Evolutionary conservation across 805 yeast species (phyloP).

Genomic region (Barnettozyma populi): DNA sequence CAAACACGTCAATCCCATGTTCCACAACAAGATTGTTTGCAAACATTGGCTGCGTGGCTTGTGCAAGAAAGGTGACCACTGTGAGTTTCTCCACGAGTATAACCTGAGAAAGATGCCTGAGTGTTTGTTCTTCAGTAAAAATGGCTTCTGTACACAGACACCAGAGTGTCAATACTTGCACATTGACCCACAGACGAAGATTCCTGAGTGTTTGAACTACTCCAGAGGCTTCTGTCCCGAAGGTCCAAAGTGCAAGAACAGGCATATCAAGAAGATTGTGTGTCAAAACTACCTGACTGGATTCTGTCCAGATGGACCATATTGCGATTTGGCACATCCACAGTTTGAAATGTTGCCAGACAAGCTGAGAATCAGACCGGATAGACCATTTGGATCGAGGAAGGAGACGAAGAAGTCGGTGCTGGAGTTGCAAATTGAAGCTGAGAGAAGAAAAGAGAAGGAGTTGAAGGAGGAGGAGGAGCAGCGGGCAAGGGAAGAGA

Average conservation of each 20-base stretch:
- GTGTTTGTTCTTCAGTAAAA: constrained; percentile 77
- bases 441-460: constrained; percentile 19
- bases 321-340: constrained; percentile 74
- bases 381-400: constrained; percentile 21
- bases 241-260: constrained; percentile 78
- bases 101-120: constrained; percentile 95
- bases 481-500: neutral
- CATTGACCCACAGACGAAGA: constrained; percentile 80
- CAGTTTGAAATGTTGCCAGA: constrained; percentile 51
- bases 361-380: constrained; percentile 30
- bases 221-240: constrained; percentile 86
- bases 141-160: constrained; percentile 82
- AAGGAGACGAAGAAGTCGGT: constrained; percentile 17
- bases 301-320: constrained; percentile 85
- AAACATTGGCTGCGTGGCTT: constrained; percentile 98
- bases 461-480: constrained; percentile 18
- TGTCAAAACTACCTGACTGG: constrained; percentile 85
- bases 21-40: constrained; percentile 80
- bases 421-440: constrained; percentile 24
- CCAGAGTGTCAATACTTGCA: constrained; percentile 94
- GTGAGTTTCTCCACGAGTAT: constrained; percentile 95
- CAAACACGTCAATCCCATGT: constrained; percentile 69
- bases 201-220: constrained; percentile 84
- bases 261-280: constrained; percentile 70
- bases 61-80: constrained; percentile 93